Percentiles rank a stretch among this genome's conserved stretches.
Conservation (phyloP, 2,329 filamentous ascomycete species). For the Colletotrichum sp. region DNA sequence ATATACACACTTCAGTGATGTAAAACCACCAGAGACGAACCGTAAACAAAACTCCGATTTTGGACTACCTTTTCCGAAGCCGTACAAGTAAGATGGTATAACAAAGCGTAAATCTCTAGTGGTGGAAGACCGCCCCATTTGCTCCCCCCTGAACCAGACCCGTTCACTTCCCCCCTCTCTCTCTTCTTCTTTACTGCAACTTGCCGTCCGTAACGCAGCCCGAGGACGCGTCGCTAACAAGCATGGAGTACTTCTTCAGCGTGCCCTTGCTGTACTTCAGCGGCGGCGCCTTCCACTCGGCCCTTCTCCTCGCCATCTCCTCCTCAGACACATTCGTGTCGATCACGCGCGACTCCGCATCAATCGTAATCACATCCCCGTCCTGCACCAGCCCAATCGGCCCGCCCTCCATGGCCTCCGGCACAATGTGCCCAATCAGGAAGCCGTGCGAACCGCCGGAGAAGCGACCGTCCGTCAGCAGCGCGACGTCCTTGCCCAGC, state of each 20-base stretch:
- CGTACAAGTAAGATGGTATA: constrained; percentile 20
- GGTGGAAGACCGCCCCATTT: not conserved
- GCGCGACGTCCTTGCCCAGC: constrained; percentile 76
- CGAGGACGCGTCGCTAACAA: constrained; percentile 64
- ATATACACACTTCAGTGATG: not conserved
- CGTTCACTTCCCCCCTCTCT: not conserved
- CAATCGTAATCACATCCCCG: constrained; percentile 81
- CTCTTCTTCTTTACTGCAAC: constrained; percentile 14
- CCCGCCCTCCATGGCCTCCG: constrained; percentile 84
- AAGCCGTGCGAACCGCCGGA: constrained; percentile 85
- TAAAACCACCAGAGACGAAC: not conserved
- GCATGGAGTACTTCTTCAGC: constrained; percentile 70
- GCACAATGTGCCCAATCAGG: constrained; percentile 86
- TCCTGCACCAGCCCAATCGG: constrained; percentile 84
- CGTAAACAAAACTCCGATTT: constrained; percentile 23
- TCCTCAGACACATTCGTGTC: constrained; percentile 71
- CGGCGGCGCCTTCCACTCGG: constrained; percentile 67
- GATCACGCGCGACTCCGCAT: constrained; percentile 75
- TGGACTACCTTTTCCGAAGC: constrained; percentile 21
- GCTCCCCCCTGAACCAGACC: not conserved
- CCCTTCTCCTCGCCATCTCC: constrained; percentile 63
- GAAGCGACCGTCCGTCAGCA: constrained; percentile 78
- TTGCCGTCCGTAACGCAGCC: constrained; percentile 62
- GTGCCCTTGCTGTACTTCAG: constrained; percentile 67
- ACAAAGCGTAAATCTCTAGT: constrained; percentile 14